Conservation (phyloP, 129 eudicot genomes). For the Lactuca sativa region DNA sequence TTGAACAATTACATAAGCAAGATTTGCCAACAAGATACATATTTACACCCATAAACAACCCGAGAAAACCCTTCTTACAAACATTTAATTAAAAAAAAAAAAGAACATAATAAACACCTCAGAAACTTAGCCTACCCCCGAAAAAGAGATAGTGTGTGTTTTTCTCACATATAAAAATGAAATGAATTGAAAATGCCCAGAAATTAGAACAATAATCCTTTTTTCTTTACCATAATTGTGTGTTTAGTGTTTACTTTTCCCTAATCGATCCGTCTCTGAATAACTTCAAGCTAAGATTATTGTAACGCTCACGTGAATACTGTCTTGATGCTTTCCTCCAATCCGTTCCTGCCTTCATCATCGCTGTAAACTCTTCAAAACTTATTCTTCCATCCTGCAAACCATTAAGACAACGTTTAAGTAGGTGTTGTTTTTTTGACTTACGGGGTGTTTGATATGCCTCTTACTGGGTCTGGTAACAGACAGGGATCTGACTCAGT, state of each 20-base stretch:
- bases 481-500: too few relatives aligned
- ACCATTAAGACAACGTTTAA: background rate
- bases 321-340: slow-evolving; percentile 97
- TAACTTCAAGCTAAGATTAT: slow-evolving; percentile 67
- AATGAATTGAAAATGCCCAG: slow-evolving; percentile 28
- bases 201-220: slow-evolving; percentile 6
- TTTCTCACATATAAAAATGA: slow-evolving; percentile 20
- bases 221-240: slow-evolving; percentile 11
- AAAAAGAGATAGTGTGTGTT: background rate
- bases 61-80: slow-evolving; percentile 15
- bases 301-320: slow-evolving; percentile 78
- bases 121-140: slow-evolving; percentile 23
- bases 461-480: too few relatives aligned
- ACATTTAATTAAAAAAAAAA: slow-evolving; percentile 9
- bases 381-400: slow-evolving; percentile 77
- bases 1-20: slow-evolving; percentile 20
- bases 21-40: slow-evolving; percentile 31
- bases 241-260: slow-evolving; percentile 9
- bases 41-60: slow-evolving; percentile 40
- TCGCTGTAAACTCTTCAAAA: slow-evolving; percentile 75
- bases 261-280: slow-evolving; percentile 69
- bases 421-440: background rate
- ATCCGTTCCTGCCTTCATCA: slow-evolving; percentile 94
- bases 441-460: too few relatives aligned
- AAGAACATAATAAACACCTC: slow-evolving; percentile 17